Percentiles rank a stretch among this genome's conserved stretches.
Conservation (phyloP, 768 basidiomycete species). For the Royoungia palumana region DNA sequence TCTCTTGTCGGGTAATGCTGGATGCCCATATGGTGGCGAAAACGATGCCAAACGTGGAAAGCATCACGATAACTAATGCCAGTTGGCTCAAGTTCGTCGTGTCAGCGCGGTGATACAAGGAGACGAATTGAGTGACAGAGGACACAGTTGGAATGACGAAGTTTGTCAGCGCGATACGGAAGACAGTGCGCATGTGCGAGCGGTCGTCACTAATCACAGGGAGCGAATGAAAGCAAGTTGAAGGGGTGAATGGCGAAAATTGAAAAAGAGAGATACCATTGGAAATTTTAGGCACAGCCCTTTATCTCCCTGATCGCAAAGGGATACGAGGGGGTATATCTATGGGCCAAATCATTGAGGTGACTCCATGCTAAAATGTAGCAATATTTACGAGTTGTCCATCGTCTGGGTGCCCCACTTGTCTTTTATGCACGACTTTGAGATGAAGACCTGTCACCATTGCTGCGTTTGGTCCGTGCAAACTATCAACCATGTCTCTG, state of each 20-base stretch:
- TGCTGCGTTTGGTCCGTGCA: slow-evolving; percentile 1
- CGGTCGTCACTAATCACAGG: neutral
- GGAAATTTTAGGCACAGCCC: neutral
- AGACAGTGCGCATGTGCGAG: slow-evolving; percentile 16
- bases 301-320: slow-evolving; percentile 7
- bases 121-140: slow-evolving; percentile 12
- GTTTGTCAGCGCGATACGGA: slow-evolving; percentile 25
- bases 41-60: slow-evolving; percentile 15
- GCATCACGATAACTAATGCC: slow-evolving; percentile 4
- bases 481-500: slow-evolving; percentile 8
- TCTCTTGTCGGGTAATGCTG: neutral
- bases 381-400: slow-evolving; percentile 24
- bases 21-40: slow-evolving; percentile 10
- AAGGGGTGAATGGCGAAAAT: neutral
- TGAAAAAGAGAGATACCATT: neutral
- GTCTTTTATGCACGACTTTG: slow-evolving; percentile 28
- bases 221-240: neutral
- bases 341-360: neutral
- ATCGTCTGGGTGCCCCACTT: slow-evolving; percentile 28
- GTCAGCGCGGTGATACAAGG: neutral
- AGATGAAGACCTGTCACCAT: slow-evolving; percentile 8
- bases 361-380: neutral
- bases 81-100: neutral
- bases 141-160: slow-evolving; percentile 23
- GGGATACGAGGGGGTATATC: slow-evolving; percentile 27